Evolutionary conservation across 371 early-diverging fungal genomes (phyloP), one percentile per base, ranked within the genome.

Genomic region (Mortierella sp.): DNA sequence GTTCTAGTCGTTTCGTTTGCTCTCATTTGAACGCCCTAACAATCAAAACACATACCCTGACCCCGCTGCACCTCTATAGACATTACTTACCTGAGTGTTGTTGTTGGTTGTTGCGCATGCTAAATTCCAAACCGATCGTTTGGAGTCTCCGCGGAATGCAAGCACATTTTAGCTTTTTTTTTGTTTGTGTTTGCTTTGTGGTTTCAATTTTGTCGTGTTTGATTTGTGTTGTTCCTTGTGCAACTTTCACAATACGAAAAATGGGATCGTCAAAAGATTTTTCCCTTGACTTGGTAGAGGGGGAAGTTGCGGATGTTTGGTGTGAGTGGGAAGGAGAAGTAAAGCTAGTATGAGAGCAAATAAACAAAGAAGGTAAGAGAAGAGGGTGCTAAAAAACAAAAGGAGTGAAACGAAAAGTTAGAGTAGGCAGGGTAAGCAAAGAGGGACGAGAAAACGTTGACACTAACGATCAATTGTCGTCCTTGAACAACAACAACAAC

Each of bases 111-210:
- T 21, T 38, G 2, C 14, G 50, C 50, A 50, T 50, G 50, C 50
- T 16, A 38, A 65, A 19, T 65, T 34, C 34, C 6, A 16, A 38
- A 34, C 24, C 68, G 68, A 65, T 65, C 68, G 38, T 65, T 65
- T 65, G 68, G 68, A 65, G 38, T 38, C 68, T 65, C 68, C 68
- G 68, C 68, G 68, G 68, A 65, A 65, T 65, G 42, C 63, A 8
- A 19, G 38, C 34, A 19, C 7, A 34, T 19, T 34, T 65, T 38
- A 24, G 38, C 16, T 19, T 42, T 65, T 65, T 65, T 65, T 38
- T 38, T 38, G 19, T 65, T 38, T 65, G 65, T 65, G 63, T 28
- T 52, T 55, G n/a, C n/a, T n/a, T n/a, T n/a, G n/a, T n/a, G n/a
- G n/a, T n/a, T n/a, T n/a, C 24, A 7, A 7, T 24, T 54, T 19